Conservation (phyloP, 2,329 filamentous ascomycete species). For the Periconia sp. region DNA sequence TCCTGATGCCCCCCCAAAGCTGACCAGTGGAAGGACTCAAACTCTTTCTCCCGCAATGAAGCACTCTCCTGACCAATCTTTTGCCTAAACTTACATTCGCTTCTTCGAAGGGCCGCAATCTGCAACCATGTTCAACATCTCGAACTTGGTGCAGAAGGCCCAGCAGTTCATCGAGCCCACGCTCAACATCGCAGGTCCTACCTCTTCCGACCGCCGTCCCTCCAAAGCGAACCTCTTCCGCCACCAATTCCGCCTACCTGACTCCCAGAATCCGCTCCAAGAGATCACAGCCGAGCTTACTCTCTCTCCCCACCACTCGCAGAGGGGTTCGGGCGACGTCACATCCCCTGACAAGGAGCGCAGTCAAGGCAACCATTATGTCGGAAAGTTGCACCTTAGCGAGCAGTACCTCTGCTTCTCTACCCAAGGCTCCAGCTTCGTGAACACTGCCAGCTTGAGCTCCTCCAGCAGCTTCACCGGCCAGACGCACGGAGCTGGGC, state of each 20-base stretch:
- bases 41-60: slow-evolving; percentile 35
- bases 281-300: slow-evolving; percentile 97
- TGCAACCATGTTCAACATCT: slow-evolving; percentile 58
- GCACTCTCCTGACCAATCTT: slow-evolving; percentile 18
- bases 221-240: slow-evolving; percentile 94
- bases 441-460: slow-evolving; percentile 77
- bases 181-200: slow-evolving; percentile 71
- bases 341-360: slow-evolving; percentile 69
- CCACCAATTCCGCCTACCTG: slow-evolving; percentile 92
- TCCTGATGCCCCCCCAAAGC: slow-evolving; percentile 17
- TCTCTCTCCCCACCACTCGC: slow-evolving; percentile 70
- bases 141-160: slow-evolving; percentile 91
- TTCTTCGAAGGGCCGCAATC: slow-evolving; percentile 12
- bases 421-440: slow-evolving; percentile 87
- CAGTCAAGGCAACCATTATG: slow-evolving; percentile 82
- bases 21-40: slow-evolving; percentile 19
- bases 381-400: slow-evolving; percentile 89
- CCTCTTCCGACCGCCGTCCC: slow-evolving; percentile 75
- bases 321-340: slow-evolving; percentile 50
- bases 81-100: slow-evolving; percentile 13
- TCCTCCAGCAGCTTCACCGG: slow-evolving; percentile 87
- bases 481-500: slow-evolving; percentile 89
- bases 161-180: slow-evolving; percentile 93
- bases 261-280: slow-evolving; percentile 89
- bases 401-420: slow-evolving; percentile 97